A percentile compares a stretch with the other conserved stretches of the same genome.
These are phyloP conservation scores for Pyrus communis DNA, from an alignment of 306 rosid genomes.

Conservation along the genomic window DNA sequence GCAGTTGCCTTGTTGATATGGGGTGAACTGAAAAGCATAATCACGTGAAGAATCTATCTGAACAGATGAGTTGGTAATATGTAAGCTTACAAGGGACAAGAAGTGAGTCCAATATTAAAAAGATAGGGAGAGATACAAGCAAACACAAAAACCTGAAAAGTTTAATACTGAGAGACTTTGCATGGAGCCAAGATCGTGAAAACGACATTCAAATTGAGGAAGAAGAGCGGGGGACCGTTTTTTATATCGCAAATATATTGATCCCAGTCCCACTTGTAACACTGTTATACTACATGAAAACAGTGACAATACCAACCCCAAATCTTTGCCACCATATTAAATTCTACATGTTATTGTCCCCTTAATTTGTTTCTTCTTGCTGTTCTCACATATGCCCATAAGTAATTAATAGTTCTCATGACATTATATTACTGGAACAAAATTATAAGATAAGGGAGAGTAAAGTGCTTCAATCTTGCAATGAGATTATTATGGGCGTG, in stretches of 20 bases:
- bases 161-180: not conserved
- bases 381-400: not conserved
- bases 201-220: not conserved
- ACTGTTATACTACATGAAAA: not conserved
- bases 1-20: not conserved
- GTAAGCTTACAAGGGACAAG: not conserved
- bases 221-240: not conserved
- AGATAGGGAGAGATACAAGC: not conserved
- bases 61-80: not conserved
- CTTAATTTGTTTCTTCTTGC: not conserved
- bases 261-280: not conserved
- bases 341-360: not conserved
- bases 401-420: not conserved
- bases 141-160: not conserved
- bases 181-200: not conserved
- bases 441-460: not conserved
- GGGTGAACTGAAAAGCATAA: not conserved
- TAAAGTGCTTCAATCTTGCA: not conserved
- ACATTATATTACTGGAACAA: not conserved
- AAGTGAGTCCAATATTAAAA: not conserved
- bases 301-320: not conserved
- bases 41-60: constrained; percentile 4
- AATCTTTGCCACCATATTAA: not conserved
- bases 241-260: not conserved
- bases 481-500: no score